Evolutionary conservation across 169 alveolate genomes (phyloP).

Genomic region (Cyclospora cayetanensis): DNA sequence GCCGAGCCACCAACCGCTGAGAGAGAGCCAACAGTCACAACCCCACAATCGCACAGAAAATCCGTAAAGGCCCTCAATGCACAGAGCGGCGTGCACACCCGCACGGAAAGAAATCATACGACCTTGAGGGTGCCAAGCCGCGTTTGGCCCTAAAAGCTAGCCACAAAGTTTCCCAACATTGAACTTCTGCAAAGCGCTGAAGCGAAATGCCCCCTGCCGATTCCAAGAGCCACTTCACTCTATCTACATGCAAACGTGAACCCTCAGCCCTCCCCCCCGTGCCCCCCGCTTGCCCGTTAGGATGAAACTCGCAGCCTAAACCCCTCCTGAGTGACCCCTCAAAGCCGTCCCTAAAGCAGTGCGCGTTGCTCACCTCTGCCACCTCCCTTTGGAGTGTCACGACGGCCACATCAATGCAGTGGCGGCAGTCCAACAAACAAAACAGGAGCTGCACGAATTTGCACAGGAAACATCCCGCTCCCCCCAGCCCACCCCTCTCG

Average conservation of each 20-base stretch:
- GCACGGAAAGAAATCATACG: not conserved
- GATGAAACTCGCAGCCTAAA: too few species aligned
- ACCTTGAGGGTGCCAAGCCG: not conserved
- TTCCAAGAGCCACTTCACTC: too few species aligned
- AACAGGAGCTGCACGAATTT: constrained; percentile 78
- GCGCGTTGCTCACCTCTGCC: constrained; percentile 77
- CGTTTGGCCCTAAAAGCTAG: too few species aligned
- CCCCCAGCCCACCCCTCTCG: too few species aligned
- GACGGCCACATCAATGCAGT: constrained; percentile 83
- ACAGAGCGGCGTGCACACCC: not conserved
- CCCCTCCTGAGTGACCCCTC: not conserved
- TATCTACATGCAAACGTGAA: too few species aligned
- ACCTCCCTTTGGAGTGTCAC: constrained; percentile 87
- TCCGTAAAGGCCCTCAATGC: not conserved
- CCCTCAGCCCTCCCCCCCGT: too few species aligned
- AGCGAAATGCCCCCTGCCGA: too few species aligned
- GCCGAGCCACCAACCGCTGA: constrained; percentile 80
- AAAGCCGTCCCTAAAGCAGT: not conserved
- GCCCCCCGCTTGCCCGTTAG: too few species aligned
- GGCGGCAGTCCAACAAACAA: constrained; percentile 83
- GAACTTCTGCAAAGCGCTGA: too few species aligned
- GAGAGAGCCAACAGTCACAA: not conserved
- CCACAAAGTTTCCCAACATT: too few species aligned
- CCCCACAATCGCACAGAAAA: not conserved
- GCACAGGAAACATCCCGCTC: too few species aligned